Evolutionary conservation across 768 basidiomycete species (phyloP).

Genomic region (Panellus pusillus): DNA sequence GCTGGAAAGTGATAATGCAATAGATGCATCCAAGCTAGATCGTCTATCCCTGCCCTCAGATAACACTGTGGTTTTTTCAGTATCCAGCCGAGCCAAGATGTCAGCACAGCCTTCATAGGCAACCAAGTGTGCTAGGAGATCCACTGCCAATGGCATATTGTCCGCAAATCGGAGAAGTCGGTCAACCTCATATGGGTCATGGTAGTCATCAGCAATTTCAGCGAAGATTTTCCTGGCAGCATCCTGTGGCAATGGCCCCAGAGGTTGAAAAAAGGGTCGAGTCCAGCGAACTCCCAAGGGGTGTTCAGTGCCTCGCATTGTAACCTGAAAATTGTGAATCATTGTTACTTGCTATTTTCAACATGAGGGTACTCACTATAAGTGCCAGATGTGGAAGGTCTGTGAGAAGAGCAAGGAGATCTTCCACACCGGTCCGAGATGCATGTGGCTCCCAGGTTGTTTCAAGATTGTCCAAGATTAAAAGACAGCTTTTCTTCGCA

Average conservation of each 20-base stretch:
- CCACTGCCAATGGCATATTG: constrained; percentile 7
- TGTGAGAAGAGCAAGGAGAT: neutral
- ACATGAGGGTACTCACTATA: neutral
- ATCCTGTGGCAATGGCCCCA: neutral
- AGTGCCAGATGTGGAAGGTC: neutral
- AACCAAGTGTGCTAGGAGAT: constrained; percentile 1
- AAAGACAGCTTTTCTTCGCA: neutral
- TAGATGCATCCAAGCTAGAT: constrained; percentile 1
- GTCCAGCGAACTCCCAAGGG: constrained; percentile 2
- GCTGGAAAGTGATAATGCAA: neutral
- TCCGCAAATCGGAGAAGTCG: neutral
- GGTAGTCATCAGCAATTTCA: constrained; percentile 5
- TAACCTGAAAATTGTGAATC: neutral
- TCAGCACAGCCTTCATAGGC: neutral
- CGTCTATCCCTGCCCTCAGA: neutral
- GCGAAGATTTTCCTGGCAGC: constrained; percentile 8
- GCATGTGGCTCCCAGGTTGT: constrained; percentile 1
- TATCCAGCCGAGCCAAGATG: neutral
- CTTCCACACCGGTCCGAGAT: neutral
- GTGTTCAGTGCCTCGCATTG: constrained; percentile 12
- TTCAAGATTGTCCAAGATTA: neutral
- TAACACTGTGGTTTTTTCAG: neutral
- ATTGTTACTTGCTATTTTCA: too few relatives aligned
- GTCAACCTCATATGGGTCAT: neutral
- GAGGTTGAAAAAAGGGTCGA: constrained; percentile 2